phyloP scores from a whole-genome alignment of 2,329 filamentous ascomycete species.

The Helminthosporium solani region DNA sequence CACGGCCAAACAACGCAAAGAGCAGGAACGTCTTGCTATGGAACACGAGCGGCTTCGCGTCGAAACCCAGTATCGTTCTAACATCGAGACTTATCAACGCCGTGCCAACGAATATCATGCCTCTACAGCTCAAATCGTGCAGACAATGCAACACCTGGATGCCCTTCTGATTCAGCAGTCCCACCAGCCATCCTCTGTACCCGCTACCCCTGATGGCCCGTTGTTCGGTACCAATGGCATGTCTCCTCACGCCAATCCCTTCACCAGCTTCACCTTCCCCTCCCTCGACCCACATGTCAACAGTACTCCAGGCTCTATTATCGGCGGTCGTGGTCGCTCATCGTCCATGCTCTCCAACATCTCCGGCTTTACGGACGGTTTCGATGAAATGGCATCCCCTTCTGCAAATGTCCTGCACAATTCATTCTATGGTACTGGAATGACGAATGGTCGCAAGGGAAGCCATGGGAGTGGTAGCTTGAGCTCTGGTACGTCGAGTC shows the following conservation, averaged over 20 bases:
- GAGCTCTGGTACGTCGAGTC: slow-evolving; percentile 46
- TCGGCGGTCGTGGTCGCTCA: slow-evolving; percentile 49
- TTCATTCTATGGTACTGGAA: slow-evolving; percentile 42
- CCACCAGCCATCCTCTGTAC: slow-evolving; percentile 42
- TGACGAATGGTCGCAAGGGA: slow-evolving; percentile 40
- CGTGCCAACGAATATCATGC: slow-evolving; percentile 43
- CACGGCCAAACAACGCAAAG: slow-evolving; percentile 58
- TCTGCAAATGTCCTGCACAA: slow-evolving; percentile 33
- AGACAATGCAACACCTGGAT: slow-evolving; percentile 43
- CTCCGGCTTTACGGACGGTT: slow-evolving; percentile 53
- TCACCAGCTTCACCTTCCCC: slow-evolving; percentile 42
- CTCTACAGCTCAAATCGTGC: slow-evolving; percentile 38
- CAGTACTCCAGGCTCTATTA: slow-evolving; percentile 38
- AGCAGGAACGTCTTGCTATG: slow-evolving; percentile 43
- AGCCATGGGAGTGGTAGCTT: slow-evolving; percentile 53
- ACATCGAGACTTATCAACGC: slow-evolving; percentile 41
- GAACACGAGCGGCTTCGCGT: slow-evolving; percentile 35
- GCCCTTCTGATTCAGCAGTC: slow-evolving; percentile 43
- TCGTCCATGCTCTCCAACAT: slow-evolving; percentile 55
- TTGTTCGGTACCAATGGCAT: slow-evolving; percentile 53
- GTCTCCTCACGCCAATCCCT: slow-evolving; percentile 37
- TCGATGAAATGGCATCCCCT: slow-evolving; percentile 37
- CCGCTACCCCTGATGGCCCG: slow-evolving; percentile 60
- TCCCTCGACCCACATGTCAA: slow-evolving; percentile 28
- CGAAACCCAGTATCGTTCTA: slow-evolving; percentile 42